Evolutionary conservation across 2,329 filamentous ascomycete genomes (phyloP), one percentile per base, ranked within the genome.

Genomic region (Colletotrichum sp.): DNA sequence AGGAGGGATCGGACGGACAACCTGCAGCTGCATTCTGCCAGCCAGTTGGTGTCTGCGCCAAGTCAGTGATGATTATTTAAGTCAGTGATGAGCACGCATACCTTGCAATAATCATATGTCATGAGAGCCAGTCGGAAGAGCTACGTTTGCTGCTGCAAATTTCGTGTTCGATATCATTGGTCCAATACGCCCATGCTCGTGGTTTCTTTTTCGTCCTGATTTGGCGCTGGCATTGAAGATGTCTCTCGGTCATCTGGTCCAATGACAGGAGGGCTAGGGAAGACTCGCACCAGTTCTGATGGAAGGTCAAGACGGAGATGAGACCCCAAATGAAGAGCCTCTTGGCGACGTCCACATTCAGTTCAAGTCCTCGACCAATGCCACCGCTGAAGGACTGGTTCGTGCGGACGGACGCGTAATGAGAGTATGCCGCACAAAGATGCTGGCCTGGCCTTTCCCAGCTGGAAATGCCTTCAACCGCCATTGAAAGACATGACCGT

Each of bases 341-440:
- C n/a, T 52, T 52, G 12, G 44, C n/a, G 10, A 24, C 94, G 81
- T 99, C 96, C 13, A 98, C 92, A 80, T 98, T 99, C 82, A 99
- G 87, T 1, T 94, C 92, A 7, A 99, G 88, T 10, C 91, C 92
- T 32, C 91, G 90, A 36, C 90, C 89, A 44, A 70, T 24, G 2
- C 87, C 85, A 72, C 78, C 80, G 76, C 80, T 83, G 80, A 83
- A 86, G 76, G 80, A 83, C 76, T 95, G 89, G 63, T 93, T 94
- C 26, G 96, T 90, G 57, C 96, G 92, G 68, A 98, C 92, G 0
- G 96, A 96, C 12, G 95, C 92, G 80, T 98, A 99, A 6, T 96
- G 93, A 32, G n/a, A 13, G 44, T 13, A 12, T 13, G 8, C n/a
- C n/a, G 12, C 44, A 52, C n/a, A 52, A 13, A 3, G 16, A 52